Percentiles rank a stretch among this genome's conserved stretches.
Evolutionary conservation across 805 yeast species (phyloP).

Genomic region (Candida berthetii): DNA sequence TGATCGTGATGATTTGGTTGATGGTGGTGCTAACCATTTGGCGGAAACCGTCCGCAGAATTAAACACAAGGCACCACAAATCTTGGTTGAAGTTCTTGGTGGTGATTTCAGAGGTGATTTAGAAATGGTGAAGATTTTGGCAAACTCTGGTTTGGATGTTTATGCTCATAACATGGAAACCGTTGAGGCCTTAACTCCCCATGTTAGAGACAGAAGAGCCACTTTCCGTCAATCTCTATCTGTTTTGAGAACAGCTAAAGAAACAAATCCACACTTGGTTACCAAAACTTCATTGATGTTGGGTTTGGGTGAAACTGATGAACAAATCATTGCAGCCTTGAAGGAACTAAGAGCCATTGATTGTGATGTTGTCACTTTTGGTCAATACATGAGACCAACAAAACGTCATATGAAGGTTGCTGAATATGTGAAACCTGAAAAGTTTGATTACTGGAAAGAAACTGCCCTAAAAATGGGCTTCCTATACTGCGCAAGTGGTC

Average conservation of each 20-base stretch:
- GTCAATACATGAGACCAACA: conserved; percentile 99
- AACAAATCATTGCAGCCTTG: conserved; percentile 72
- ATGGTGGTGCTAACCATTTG: conserved; percentile 91
- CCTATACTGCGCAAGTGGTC: conserved; percentile 95
- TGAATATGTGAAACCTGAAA: conserved; percentile 89
- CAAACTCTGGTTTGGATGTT: conserved; percentile 85
- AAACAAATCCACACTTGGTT: conserved; percentile 62
- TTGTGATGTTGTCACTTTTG: conserved; percentile 96
- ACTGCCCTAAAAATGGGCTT: conserved; percentile 86
- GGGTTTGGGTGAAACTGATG: conserved; percentile 95
- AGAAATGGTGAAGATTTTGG: conserved; percentile 72
- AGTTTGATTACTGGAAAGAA: conserved; percentile 89
- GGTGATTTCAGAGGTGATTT: conserved; percentile 96
- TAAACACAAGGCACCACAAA: conserved; percentile 84
- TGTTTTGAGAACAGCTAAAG: conserved; percentile 78
- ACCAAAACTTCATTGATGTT: conserved; percentile 96
- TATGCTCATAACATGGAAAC: conserved; percentile 97
- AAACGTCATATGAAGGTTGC: conserved; percentile 98
- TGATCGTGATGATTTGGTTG: conserved; percentile 89
- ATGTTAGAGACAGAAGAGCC: conserved; percentile 94
- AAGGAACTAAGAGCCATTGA: conserved; percentile 65
- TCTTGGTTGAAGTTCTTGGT: conserved; percentile 85
- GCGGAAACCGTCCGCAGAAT: conserved; percentile 82
- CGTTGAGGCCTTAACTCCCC: conserved; percentile 91
- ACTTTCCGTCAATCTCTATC: conserved; percentile 83